Base-by-base conservation (phyloP, 2,329 filamentous ascomycete genomes). In the Aspergillus eucalypticola region DNA sequence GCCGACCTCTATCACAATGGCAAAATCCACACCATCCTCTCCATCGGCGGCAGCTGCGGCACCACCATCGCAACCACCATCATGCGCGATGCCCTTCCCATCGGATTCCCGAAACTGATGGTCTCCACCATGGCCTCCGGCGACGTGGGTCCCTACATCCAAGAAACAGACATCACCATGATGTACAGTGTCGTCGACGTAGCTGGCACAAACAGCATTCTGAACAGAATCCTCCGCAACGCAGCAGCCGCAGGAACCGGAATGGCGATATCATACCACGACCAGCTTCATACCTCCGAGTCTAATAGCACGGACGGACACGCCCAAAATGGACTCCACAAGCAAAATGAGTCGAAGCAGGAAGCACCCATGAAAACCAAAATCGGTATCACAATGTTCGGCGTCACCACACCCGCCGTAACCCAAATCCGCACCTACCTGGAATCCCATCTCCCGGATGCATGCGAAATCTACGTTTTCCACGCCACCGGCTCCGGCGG, bases 181-280 rank as follows among this genome's bases (percentile, higher is more conserved):
- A 88, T 90, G 84, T 88, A 90, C 66, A 87, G 83, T 15, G 86
- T 91, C 1, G 88, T 90, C 13, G 89, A 91, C 60, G 82, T 91
- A 54, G 86, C 88, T 1, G 89, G 89, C 0, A 71, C 84, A 8
- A 91, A 90, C 62, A 74, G 79, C 1, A 75, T 90, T 3, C 73
- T 90, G 13, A 78, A 79, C 6, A 76, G 77, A 2, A 82, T 90
- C 0, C 71, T 91, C 6, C 73, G 77, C 21, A 91, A 91, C 65
- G 88, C 88, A 0, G 87, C 84, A 0, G 83, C 81, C 0, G 83
- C 86, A 0, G 84, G 90, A 39, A 76, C 76, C 0, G 88, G 82
- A 0, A 88, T 89, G 81, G 83, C 85, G 0, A 60, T 64, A 1
- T 74, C 79, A 0, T 86, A 85, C 60, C 67, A 23, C 56, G 2